These are phyloP conservation scores for Paraconiothyrium brasiliense DNA, from an alignment of 2,329 filamentous ascomycete genomes.

Conservation along the genomic window DNA sequence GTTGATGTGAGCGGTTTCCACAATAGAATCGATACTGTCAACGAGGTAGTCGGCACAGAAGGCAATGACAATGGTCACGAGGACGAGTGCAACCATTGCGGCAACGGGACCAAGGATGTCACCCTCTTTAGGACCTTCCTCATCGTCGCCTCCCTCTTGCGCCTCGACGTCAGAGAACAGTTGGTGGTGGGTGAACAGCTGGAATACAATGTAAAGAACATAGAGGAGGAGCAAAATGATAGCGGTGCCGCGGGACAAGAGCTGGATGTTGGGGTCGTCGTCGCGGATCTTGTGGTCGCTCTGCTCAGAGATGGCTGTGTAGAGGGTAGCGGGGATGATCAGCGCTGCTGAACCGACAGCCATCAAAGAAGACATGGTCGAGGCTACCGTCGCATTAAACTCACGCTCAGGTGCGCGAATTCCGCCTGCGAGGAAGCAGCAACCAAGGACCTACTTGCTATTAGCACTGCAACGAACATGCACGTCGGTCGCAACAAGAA, in stretches of 20 bases:
- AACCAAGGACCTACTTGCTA: conserved; percentile 57
- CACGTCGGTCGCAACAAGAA: background rate
- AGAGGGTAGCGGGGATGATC: conserved; percentile 64
- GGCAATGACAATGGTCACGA: conserved; percentile 60
- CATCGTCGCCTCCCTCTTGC: conserved; percentile 42
- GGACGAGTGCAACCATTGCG: conserved; percentile 56
- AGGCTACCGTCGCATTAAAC: conserved; percentile 80
- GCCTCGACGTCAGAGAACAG: conserved; percentile 56
- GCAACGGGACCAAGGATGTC: conserved; percentile 57
- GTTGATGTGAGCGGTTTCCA: conserved; percentile 60
- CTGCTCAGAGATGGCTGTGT: conserved; percentile 53
- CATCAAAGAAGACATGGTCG: conserved; percentile 74
- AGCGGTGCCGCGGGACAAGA: conserved; percentile 63
- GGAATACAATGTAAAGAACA: conserved; percentile 64
- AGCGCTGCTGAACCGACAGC: conserved; percentile 64
- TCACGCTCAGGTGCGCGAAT: conserved; percentile 54
- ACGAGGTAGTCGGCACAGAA: conserved; percentile 65
- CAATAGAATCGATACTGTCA: conserved; percentile 63
- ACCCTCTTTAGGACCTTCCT: conserved; percentile 44
- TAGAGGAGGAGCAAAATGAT: conserved; percentile 64
- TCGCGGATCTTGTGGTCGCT: conserved; percentile 49
- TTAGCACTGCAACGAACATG: conserved; percentile 60
- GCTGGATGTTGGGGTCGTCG: conserved; percentile 57
- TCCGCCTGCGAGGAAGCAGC: conserved; percentile 63
- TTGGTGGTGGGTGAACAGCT: conserved; percentile 60